Evolutionary conservation across 1,284 basidiomycete species (phyloP).

Genomic region (Ustilago cynodontis): DNA sequence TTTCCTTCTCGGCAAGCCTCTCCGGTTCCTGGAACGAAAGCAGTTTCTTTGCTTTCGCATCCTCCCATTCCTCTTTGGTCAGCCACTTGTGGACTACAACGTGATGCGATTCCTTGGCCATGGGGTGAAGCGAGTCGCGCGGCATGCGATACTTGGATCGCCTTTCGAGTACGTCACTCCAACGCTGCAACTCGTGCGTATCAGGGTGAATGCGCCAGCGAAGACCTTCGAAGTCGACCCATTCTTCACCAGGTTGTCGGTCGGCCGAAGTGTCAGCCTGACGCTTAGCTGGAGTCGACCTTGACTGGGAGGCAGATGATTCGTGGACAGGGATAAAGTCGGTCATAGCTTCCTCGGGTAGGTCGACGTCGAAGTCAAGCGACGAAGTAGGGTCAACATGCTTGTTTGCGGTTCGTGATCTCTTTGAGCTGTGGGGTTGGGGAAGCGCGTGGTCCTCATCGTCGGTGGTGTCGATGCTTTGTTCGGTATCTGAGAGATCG

Average conservation of each 20-base stretch:
- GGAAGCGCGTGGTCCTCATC: constrained; percentile 17
- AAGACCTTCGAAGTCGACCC: constrained; percentile 62
- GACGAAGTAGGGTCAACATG: constrained; percentile 29
- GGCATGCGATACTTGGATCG: constrained; percentile 64
- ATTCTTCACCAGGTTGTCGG: constrained; percentile 61
- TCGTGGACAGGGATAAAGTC: constrained; percentile 33
- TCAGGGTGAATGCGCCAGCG: constrained; percentile 61
- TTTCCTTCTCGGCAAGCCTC: constrained; percentile 39
- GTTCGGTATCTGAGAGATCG: constrained; percentile 23
- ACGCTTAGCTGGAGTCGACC: constrained; percentile 34
- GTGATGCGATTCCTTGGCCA: constrained; percentile 56
- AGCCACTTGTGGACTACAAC: constrained; percentile 57
- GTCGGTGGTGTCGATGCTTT: constrained; percentile 15
- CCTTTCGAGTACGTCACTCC: constrained; percentile 57
- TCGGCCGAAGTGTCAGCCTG: constrained; percentile 57
- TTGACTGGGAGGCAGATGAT: neutral
- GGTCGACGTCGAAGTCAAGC: constrained; percentile 32
- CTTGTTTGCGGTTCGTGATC: constrained; percentile 24
- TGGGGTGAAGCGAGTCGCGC: constrained; percentile 60
- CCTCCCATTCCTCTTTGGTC: constrained; percentile 62
- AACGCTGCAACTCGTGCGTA: constrained; percentile 47
- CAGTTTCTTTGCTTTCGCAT: constrained; percentile 55
- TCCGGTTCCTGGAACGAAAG: constrained; percentile 59
- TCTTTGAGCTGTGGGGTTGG: constrained; percentile 28
- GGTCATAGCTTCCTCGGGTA: constrained; percentile 37